Conservation (phyloP, 352 stramenopile genomes). For the Globisporangium cylindrosporum region DNA sequence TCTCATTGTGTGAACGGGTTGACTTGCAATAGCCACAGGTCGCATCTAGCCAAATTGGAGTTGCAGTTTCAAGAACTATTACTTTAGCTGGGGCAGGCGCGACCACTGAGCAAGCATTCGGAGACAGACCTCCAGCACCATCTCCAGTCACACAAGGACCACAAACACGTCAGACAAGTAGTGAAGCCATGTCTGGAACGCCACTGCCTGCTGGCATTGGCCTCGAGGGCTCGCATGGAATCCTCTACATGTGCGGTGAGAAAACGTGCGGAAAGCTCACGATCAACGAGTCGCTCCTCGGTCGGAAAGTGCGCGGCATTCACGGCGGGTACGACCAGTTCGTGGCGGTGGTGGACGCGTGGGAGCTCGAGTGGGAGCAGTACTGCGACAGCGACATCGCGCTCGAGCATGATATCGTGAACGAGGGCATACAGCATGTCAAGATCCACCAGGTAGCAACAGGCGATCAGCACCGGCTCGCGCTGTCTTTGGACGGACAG, state of each 20-base stretch:
- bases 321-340: constrained; percentile 49
- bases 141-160: background rate
- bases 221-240: constrained; percentile 38
- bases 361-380: constrained; percentile 48
- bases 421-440: constrained; percentile 36
- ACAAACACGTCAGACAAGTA: background rate
- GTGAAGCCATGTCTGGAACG: constrained; percentile 1
- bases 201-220: background rate
- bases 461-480: constrained; percentile 54
- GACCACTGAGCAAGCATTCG: background rate
- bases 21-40: background rate
- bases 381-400: constrained; percentile 8
- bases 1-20: background rate
- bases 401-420: constrained; percentile 35
- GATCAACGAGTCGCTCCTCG: constrained; percentile 30
- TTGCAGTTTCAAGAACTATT: background rate
- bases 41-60: background rate
- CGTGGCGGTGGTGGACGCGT: constrained; percentile 48
- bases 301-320: constrained; percentile 49
- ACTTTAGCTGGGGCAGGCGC: background rate
- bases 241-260: constrained; percentile 48
- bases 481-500: constrained; percentile 55
- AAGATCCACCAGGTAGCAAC: constrained; percentile 53
- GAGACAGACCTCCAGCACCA: background rate
- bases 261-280: constrained; percentile 28